Percentiles rank a stretch among this genome's conserved stretches.
phyloP scores from a whole-genome alignment of 1,284 basidiomycete species.

The Bjerkandera adusta region DNA sequence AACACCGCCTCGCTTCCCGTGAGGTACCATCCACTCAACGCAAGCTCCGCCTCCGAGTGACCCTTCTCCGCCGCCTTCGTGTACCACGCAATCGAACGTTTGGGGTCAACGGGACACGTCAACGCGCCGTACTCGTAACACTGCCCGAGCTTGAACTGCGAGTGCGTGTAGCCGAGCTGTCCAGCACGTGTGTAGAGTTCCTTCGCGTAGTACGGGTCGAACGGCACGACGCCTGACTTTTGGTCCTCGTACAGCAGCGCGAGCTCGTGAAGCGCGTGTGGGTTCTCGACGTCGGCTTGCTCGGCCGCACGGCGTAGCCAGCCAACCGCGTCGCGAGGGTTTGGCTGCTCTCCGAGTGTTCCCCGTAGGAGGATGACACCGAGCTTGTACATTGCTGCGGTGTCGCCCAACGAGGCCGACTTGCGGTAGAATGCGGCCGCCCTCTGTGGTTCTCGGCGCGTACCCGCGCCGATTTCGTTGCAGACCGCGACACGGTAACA shows the following conservation, averaged over 20 bases:
- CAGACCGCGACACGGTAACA: slow-evolving; percentile 98
- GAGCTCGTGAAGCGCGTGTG: slow-evolving; percentile 97
- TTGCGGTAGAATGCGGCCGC: slow-evolving; percentile 97
- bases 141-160: slow-evolving; percentile 93
- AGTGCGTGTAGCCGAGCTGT: slow-evolving; percentile 90
- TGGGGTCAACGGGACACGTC: slow-evolving; percentile 90
- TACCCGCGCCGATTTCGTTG: slow-evolving; percentile 99
- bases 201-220: slow-evolving; percentile 81
- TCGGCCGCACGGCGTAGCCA: slow-evolving; percentile 96
- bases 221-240: slow-evolving; percentile 60
- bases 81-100: slow-evolving; percentile 96
- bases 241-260: slow-evolving; percentile 86
- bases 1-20: slow-evolving; percentile 94
- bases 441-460: slow-evolving; percentile 81
- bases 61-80: slow-evolving; percentile 97
- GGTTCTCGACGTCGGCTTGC: slow-evolving; percentile 98
- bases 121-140: slow-evolving; percentile 93
- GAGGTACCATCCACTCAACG: slow-evolving; percentile 96
- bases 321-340: slow-evolving; percentile 88
- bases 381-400: slow-evolving; percentile 98
- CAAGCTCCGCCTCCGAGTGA: slow-evolving; percentile 92
- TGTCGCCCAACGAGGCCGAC: slow-evolving; percentile 94
- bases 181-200: slow-evolving; percentile 91
- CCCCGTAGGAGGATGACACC: slow-evolving; percentile 94
- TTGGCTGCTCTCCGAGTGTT: slow-evolving; percentile 79